Evolutionary conservation across 495 filamentous ascomycete species (phyloP), one percentile per base, ranked within the genome.

Genomic region (Aspergillus coremiiformis): DNA sequence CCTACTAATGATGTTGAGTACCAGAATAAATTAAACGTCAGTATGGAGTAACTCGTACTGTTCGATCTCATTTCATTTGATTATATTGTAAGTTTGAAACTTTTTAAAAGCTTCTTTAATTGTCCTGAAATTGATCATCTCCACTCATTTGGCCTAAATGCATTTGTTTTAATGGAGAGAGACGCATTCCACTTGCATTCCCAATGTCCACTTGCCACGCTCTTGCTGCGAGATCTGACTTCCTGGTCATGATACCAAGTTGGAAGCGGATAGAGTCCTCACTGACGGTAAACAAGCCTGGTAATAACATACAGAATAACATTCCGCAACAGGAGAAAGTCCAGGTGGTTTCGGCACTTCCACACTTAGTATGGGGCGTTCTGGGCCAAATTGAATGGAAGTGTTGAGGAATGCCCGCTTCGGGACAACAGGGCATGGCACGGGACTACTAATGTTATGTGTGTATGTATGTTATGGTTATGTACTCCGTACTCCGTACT

Each of bases 381-480:
- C 62, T 54, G 47, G 44, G 49, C 51, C 47, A 47, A 52, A 22
- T n/a, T n/a, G n/a, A n/a, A n/a, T n/a, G n/a, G n/a, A n/a, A 42
- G 29, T 48, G 12, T 48, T 53, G 20, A 56, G 43, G 51, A 48
- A 55, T 56, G 56, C 44, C 54, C 57, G 52, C 47, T 60, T 59
- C 52, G 61, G 56, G 48, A 44, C 26, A 47, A 15, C 42, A 55
- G 39, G 49, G 23, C 46, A 50, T 52, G 44, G 52, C 24, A 42
- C 30, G 50, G 33, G 22, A 45, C 20, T 21, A n/a, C n/a, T n/a
- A n/a, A n/a, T n/a, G n/a, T n/a, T n/a, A n/a, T n/a, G n/a, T n/a
- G n/a, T n/a, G n/a, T n/a, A n/a, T n/a, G n/a, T n/a, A n/a, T n/a
- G n/a, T n/a, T n/a, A n/a, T n/a, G n/a, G n/a, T n/a, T n/a, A n/a